phyloP scores from a whole-genome alignment of 2,329 filamentous ascomycete species.

The Colletotrichum tropicicola region DNA sequence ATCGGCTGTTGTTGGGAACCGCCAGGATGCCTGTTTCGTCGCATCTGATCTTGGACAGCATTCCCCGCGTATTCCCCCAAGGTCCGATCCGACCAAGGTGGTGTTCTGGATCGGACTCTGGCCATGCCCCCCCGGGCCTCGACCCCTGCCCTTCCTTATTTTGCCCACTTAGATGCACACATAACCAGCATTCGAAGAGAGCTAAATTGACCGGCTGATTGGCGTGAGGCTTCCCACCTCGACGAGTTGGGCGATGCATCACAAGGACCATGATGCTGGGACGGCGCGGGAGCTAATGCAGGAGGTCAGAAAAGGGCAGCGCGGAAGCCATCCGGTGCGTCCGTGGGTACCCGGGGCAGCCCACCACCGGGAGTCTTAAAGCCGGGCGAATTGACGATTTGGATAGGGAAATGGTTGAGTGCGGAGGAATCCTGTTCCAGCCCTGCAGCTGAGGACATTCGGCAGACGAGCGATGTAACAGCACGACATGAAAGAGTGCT shows the following conservation, averaged over 20 bases:
- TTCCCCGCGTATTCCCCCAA: no score
- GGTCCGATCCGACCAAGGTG: not conserved
- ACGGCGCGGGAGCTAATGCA: constrained; percentile 26
- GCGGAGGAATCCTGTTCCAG: no score
- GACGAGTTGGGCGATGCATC: not conserved
- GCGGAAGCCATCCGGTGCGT: not conserved
- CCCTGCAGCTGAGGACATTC: constrained; percentile 3
- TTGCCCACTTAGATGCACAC: not conserved
- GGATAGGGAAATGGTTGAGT: not conserved
- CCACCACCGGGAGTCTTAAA: not conserved
- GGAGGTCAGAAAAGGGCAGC: constrained; percentile 8
- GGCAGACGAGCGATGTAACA: constrained; percentile 16
- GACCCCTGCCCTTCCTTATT: not conserved
- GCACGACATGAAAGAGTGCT: not conserved
- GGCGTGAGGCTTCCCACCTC: not conserved
- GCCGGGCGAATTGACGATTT: not conserved
- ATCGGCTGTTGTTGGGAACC: no score
- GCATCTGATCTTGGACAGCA: no score
- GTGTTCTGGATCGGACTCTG: not conserved
- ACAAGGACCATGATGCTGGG: constrained; percentile 14
- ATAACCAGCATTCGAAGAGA: not conserved
- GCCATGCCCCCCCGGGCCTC: not conserved
- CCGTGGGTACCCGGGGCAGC: not conserved
- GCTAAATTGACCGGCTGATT: not conserved
- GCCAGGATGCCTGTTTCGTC: no score